A percentile compares a stretch with the other conserved stretches of the same genome.
Conservation (phyloP, 352 stramenopile species). For the Phytophthora pistaciae region DNA sequence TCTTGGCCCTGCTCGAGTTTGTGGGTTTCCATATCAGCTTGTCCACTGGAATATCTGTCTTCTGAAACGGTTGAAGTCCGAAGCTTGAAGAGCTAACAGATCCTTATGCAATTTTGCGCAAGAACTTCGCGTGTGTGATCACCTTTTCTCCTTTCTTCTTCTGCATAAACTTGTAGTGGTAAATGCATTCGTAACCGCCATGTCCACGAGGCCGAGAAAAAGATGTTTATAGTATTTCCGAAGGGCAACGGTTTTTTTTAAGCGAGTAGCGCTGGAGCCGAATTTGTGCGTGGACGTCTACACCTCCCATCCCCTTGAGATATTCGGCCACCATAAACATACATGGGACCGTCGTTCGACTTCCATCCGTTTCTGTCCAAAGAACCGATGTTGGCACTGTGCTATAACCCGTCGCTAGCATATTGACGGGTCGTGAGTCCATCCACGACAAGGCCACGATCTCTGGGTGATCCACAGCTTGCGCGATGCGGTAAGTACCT, state of each 20-base stretch:
- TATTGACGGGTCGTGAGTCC: constrained; percentile 2
- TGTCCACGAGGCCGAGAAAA: constrained; percentile 1
- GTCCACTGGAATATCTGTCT: neutral
- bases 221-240: neutral
- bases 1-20: neutral
- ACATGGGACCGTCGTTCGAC: neutral
- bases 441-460: neutral
- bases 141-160: neutral
- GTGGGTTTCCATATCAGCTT: neutral
- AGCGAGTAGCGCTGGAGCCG: neutral
- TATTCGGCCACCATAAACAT: neutral
- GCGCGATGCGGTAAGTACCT: neutral
- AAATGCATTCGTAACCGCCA: neutral
- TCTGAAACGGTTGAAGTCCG: neutral
- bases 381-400: neutral
- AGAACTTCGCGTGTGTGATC: neutral
- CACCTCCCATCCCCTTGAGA: neutral
- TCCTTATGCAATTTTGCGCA: neutral
- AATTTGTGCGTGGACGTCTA: neutral
- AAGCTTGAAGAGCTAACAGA: neutral
- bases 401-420: constrained; percentile 15
- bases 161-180: neutral
- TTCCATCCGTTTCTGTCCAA: neutral
- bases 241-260: neutral
- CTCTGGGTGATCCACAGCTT: neutral